A percentile compares a stretch with the other conserved stretches of the same genome.
Evolutionary conservation across 2,329 filamentous ascomycete species (phyloP).

Genomic region (Sporothrix protearum): DNA sequence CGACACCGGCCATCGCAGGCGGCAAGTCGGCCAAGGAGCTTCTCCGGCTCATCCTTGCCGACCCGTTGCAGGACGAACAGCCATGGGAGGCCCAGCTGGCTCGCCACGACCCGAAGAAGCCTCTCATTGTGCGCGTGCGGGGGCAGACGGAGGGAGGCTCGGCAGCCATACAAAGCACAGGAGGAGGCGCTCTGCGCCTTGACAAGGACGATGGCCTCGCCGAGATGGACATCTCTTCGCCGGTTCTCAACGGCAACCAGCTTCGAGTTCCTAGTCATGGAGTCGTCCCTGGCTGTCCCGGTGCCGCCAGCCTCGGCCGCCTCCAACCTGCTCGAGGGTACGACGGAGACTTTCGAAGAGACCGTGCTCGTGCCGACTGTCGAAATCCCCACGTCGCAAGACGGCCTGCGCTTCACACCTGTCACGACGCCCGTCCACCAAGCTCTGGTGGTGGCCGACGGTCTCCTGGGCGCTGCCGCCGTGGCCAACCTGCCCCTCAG

Average conservation of each 20-base stretch:
- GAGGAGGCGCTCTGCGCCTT: not conserved
- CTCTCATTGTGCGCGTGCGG: slow-evolving; percentile 60
- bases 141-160: slow-evolving; percentile 33
- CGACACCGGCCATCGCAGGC: slow-evolving; percentile 36
- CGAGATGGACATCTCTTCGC: slow-evolving; percentile 61
- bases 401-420: slow-evolving; percentile 51
- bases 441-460: slow-evolving; percentile 69
- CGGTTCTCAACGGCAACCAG: slow-evolving; percentile 56
- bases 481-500: slow-evolving; percentile 44
- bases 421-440: slow-evolving; percentile 82
- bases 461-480: slow-evolving; percentile 63
- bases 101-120: slow-evolving; percentile 48
- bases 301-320: slow-evolving; percentile 40
- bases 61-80: slow-evolving; percentile 61
- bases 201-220: slow-evolving; percentile 44
- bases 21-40: slow-evolving; percentile 59
- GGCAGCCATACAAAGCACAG: slow-evolving; percentile 33
- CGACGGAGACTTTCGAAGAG: slow-evolving; percentile 52
- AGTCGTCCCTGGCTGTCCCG: slow-evolving; percentile 41
- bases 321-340: slow-evolving; percentile 34
- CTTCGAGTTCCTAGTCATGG: slow-evolving; percentile 64
- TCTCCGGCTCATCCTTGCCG: slow-evolving; percentile 65
- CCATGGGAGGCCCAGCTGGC: slow-evolving; percentile 65
- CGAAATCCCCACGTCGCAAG: slow-evolving; percentile 62
- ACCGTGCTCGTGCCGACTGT: slow-evolving; percentile 71